Percentiles rank a stretch among this genome's conserved stretches.
Evolutionary conservation across 331 rosid genomes (phyloP).

Genomic region (Saraca asoca): DNA sequence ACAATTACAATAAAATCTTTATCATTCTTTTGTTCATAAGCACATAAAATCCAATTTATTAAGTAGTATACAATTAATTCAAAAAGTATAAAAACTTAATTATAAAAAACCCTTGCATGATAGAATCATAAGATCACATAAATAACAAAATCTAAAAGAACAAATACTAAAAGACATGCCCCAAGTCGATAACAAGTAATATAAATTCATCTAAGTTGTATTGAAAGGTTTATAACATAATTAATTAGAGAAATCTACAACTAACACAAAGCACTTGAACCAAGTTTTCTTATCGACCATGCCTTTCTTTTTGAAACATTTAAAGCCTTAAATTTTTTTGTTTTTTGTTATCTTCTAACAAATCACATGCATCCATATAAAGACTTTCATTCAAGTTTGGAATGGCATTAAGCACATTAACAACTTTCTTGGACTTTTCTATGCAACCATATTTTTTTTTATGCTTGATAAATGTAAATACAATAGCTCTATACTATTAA

Average conservation of each 20-base stretch:
- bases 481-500: neutral
- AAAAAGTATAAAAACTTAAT: no score
- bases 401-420: neutral
- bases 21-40: neutral
- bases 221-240: neutral
- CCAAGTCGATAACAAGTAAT: no score
- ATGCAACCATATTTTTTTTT: no score
- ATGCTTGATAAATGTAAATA: neutral
- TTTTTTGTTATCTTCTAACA: neutral
- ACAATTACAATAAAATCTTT: neutral
- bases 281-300: neutral
- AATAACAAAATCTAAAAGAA: no score
- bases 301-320: neutral
- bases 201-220: no score
- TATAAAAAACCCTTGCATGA: no score
- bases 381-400: no score
- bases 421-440: no score
- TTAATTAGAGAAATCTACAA: no score
- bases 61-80: no score
- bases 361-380: neutral
- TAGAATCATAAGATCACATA: no score
- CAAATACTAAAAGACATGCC: no score
- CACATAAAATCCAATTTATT: neutral
- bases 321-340: neutral
- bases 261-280: neutral